phyloP scores from a whole-genome alignment of 225 moss, liverwort and hornwort genomes.

The Pleurozium schreberi region DNA sequence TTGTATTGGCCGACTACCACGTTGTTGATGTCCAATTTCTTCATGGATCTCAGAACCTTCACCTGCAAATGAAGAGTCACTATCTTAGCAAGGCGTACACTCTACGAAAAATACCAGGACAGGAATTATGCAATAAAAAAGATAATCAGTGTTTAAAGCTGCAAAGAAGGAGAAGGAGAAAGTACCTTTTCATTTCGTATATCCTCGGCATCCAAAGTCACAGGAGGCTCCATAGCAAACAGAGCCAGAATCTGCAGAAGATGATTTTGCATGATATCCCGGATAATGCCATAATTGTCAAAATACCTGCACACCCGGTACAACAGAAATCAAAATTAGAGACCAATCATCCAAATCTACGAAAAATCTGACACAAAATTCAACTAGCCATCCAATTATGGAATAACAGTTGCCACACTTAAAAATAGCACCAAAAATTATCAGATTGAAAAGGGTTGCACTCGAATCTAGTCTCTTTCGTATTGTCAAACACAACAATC shows the following conservation, averaged over 20 bases:
- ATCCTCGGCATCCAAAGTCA: constrained; percentile 90
- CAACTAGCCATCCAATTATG: neutral
- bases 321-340: neutral
- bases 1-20: constrained; percentile 87
- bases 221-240: constrained; percentile 95
- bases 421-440: neutral
- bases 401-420: neutral
- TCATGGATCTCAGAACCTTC: constrained; percentile 91
- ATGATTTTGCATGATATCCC: constrained; percentile 97
- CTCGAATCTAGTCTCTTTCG: neutral
- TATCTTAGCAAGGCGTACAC: neutral
- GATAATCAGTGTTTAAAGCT: neutral
- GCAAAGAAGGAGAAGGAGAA: neutral
- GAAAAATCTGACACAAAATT: neutral
- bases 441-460: neutral
- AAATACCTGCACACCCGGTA: constrained; percentile 48
- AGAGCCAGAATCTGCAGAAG: constrained; percentile 88
- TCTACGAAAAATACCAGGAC: neutral
- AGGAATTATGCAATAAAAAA: neutral
- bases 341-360: neutral
- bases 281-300: constrained; percentile 89
- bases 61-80: constrained; percentile 37
- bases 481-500: neutral
- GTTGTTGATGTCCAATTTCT: constrained; percentile 40
- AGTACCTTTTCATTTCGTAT: constrained; percentile 86